Conservation (phyloP, 2,329 filamentous ascomycete genomes). For the Orbilia oligospora region DNA sequence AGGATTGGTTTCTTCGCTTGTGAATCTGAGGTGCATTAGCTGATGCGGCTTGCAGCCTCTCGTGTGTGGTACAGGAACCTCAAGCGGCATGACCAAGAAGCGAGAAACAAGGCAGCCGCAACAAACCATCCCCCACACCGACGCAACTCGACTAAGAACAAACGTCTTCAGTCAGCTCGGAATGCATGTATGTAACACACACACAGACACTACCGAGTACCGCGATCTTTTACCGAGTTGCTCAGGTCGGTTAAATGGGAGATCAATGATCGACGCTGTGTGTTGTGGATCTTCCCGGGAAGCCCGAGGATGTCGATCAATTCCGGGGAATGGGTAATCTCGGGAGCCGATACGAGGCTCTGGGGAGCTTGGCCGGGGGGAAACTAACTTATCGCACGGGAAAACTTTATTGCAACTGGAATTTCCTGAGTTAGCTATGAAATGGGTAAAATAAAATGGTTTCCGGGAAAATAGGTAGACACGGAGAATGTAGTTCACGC, state of each 20-base stretch:
- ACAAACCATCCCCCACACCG: constrained; percentile 53
- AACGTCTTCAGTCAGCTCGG: constrained; percentile 38
- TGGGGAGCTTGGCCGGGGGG: neutral
- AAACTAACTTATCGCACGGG: constrained; percentile 71
- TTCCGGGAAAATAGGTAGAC: constrained; percentile 26
- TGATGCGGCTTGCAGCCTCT: constrained; percentile 37
- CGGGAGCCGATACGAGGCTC: neutral
- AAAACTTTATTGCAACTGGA: constrained; percentile 73
- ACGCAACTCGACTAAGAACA: constrained; percentile 17
- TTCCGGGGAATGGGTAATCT: constrained; percentile 13
- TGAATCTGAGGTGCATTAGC: constrained; percentile 40
- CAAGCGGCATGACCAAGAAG: constrained; percentile 54
- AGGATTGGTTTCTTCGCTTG: constrained; percentile 40
- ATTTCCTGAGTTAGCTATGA: constrained; percentile 67
- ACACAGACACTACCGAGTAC: constrained; percentile 41
- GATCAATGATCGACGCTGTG: constrained; percentile 40
- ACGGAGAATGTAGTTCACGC: constrained; percentile 32
- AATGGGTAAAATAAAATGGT: constrained; percentile 24
- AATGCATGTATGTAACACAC: constrained; percentile 30
- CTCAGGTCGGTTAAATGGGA: constrained; percentile 52
- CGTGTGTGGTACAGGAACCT: constrained; percentile 46
- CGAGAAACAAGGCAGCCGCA: constrained; percentile 54
- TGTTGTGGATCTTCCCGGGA: constrained; percentile 22
- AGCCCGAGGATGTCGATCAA: neutral
- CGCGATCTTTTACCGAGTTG: constrained; percentile 53